These are phyloP conservation scores for Beauveria asiatica DNA, from an alignment of 2,329 filamentous ascomycete genomes.

Conservation along the genomic window DNA sequence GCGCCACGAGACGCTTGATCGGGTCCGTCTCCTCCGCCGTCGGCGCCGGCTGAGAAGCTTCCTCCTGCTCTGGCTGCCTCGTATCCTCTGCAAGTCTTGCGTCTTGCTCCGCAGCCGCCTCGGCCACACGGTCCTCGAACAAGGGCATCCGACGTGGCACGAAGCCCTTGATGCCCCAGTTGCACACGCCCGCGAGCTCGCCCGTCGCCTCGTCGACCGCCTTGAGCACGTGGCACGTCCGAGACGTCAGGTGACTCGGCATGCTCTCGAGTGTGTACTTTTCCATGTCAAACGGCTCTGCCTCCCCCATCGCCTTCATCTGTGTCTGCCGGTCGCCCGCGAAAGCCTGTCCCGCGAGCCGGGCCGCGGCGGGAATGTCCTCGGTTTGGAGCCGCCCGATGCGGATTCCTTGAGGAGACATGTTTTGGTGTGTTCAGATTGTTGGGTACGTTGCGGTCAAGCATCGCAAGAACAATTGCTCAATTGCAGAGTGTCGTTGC, in stretches of 20 bases:
- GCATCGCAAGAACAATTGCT: neutral
- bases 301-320: slow-evolving; percentile 25
- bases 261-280: slow-evolving; percentile 19
- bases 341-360: slow-evolving; percentile 23
- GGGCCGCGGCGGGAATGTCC: slow-evolving; percentile 23
- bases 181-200: slow-evolving; percentile 21
- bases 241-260: slow-evolving; percentile 16
- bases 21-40: slow-evolving; percentile 14
- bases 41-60: neutral
- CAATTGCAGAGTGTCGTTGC: neutral
- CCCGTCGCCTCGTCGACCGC: slow-evolving; percentile 23
- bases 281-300: slow-evolving; percentile 21
- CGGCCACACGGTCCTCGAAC: slow-evolving; percentile 11
- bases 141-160: slow-evolving; percentile 16
- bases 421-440: neutral
- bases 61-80: neutral
- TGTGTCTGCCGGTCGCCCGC: slow-evolving; percentile 26
- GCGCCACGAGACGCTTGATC: slow-evolving; percentile 21
- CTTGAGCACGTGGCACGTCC: slow-evolving; percentile 22
- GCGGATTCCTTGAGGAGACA: slow-evolving; percentile 15
- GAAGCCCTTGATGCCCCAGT: slow-evolving; percentile 26
- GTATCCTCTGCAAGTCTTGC: neutral
- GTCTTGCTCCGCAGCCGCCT: neutral
- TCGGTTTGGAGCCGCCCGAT: slow-evolving; percentile 17
- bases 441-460: neutral